phyloP scores from a whole-genome alignment of 2,329 filamentous ascomycete genomes.

The Botrytis fabae region DNA sequence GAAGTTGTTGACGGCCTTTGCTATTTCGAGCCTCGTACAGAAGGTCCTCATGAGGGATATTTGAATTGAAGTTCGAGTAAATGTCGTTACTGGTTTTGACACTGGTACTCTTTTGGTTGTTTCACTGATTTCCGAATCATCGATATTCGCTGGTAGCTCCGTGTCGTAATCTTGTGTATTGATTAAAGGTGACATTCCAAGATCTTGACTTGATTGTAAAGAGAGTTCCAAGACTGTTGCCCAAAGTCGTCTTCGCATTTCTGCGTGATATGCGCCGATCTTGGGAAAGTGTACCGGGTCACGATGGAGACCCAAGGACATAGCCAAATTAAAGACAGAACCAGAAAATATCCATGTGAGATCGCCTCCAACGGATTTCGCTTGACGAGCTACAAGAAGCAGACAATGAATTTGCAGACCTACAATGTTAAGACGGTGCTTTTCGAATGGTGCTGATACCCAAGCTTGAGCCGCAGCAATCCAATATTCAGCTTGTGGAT shows the following conservation, averaged over 20 bases:
- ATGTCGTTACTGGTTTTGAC: constrained; percentile 35
- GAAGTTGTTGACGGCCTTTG: constrained; percentile 51
- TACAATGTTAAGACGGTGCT: constrained; percentile 49
- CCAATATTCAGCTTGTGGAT: constrained; percentile 26
- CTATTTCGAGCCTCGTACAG: constrained; percentile 46
- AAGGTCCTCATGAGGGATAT: constrained; percentile 49
- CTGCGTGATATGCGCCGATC: constrained; percentile 50
- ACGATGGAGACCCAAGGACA: constrained; percentile 58
- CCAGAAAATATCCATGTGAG: constrained; percentile 54
- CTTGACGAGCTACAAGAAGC: constrained; percentile 51
- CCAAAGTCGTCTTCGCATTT: constrained; percentile 58
- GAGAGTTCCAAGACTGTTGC: constrained; percentile 55
- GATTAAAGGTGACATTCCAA: constrained; percentile 52
- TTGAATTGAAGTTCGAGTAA: constrained; percentile 53
- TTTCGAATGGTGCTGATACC: constrained; percentile 42
- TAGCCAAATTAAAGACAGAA: constrained; percentile 51
- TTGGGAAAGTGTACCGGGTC: constrained; percentile 53
- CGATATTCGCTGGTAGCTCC: constrained; percentile 49
- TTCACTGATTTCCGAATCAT: constrained; percentile 53
- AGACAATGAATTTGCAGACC: constrained; percentile 55
- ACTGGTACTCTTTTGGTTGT: constrained; percentile 31
- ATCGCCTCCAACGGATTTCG: constrained; percentile 50
- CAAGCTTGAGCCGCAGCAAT: constrained; percentile 29
- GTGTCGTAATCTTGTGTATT: constrained; percentile 52
- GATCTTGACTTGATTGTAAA: constrained; percentile 52